Evolutionary conservation across 169 alveolate species (phyloP).

Genomic region (Cyclospora cayetanensis): DNA sequence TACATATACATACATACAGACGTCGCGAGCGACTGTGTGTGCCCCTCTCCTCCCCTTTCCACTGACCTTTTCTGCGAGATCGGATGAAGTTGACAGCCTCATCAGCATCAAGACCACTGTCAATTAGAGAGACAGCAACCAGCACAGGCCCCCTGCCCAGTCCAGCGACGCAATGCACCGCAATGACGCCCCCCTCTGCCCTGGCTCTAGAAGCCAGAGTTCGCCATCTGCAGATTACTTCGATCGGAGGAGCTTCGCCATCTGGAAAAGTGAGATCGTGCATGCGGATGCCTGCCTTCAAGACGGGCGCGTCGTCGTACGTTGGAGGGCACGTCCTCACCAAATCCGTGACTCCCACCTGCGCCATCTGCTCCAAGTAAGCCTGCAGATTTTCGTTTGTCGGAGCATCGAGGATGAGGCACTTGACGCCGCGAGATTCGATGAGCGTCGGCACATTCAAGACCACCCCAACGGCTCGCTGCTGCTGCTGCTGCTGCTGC

Average conservation of each 20-base stretch:
- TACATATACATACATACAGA: neutral
- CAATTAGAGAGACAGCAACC: conserved; percentile 91
- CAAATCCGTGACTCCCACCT: conserved; percentile 85
- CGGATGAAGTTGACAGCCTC: conserved; percentile 90
- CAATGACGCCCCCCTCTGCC: conserved; percentile 83
- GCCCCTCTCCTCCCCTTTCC: neutral
- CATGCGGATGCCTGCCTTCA: conserved; percentile 79
- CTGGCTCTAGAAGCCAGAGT: conserved; percentile 54
- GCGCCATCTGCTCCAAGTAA: conserved; percentile 85
- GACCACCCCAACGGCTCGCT: conserved; percentile 61
- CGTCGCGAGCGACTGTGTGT: too few species aligned
- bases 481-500: conserved; percentile 50
- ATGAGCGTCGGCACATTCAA: conserved; percentile 90
- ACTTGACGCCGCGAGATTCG: conserved; percentile 84
- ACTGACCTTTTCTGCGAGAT: conserved; percentile 86
- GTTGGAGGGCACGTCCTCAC: conserved; percentile 93
- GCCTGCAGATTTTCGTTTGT: conserved; percentile 83
- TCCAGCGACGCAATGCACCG: conserved; percentile 95
- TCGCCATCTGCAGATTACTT: conserved; percentile 87
- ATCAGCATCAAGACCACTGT: conserved; percentile 90
- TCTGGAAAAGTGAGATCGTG: conserved; percentile 89
- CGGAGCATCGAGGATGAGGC: conserved; percentile 91
- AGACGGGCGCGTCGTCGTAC: conserved; percentile 82
- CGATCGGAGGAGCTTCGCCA: conserved; percentile 92
- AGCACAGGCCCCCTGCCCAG: conserved; percentile 94